A percentile compares a stretch with the other conserved stretches of the same genome.
Evolutionary conservation across 108 stramenopile genomes (phyloP).

Genomic region (Skeletonema menzelii): DNA sequence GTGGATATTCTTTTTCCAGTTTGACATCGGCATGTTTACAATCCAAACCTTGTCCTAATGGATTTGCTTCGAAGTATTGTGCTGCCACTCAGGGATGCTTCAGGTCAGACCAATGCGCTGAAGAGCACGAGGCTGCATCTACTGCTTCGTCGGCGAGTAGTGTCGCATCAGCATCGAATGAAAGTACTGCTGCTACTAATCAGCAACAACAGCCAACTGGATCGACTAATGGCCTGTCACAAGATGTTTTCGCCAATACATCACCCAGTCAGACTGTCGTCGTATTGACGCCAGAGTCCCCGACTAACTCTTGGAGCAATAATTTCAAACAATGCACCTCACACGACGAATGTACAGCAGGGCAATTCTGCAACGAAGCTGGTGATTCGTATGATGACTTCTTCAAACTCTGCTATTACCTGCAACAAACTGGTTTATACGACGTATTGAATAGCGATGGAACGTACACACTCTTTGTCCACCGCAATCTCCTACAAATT

Average conservation of each 20-base stretch:
- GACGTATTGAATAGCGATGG: not conserved
- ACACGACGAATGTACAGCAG: not conserved
- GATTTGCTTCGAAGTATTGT: not conserved
- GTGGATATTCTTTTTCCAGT: slow-evolving; percentile 4
- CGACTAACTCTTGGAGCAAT: not conserved
- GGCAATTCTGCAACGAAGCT: slow-evolving; percentile 1
- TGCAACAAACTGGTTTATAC: not conserved
- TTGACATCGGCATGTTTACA: not conserved
- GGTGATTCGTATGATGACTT: not conserved
- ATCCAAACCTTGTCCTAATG: not conserved
- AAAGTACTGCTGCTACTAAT: not conserved
- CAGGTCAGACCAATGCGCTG: not conserved
- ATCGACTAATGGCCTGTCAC: not conserved
- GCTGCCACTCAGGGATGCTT: not conserved
- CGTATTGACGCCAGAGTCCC: not conserved
- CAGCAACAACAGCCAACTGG: not conserved
- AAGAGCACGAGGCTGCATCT: not conserved
- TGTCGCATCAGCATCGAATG: too few relatives aligned
- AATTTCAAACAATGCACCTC: not conserved
- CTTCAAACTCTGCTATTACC: not conserved
- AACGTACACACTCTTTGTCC: slow-evolving; percentile 31
- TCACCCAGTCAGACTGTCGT: not conserved
- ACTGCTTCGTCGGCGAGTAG: not conserved
- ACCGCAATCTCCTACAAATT: slow-evolving; percentile 84
- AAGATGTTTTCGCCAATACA: not conserved